Percentiles rank a stretch among this genome's conserved stretches.
These are phyloP conservation scores for Saussurea involucrata DNA, from an alignment of 129 eudicot species.

Conservation along the genomic window DNA sequence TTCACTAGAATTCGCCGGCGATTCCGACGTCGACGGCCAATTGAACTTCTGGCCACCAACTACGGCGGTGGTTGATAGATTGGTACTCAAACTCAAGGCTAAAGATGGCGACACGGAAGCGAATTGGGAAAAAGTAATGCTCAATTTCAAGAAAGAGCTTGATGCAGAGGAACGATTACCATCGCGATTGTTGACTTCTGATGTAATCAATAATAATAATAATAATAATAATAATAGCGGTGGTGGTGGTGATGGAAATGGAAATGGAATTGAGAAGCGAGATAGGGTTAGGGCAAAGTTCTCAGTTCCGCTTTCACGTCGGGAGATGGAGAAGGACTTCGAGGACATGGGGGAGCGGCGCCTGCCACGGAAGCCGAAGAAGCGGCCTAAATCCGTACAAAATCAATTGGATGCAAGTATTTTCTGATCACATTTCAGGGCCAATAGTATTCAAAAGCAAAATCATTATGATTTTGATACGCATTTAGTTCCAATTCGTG, in stretches of 20 bases:
- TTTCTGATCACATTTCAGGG: background rate
- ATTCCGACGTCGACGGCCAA: background rate
- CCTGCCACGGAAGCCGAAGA: slow-evolving; percentile 48
- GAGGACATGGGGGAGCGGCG: slow-evolving; percentile 28
- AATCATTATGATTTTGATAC: background rate
- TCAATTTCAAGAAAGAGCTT: background rate
- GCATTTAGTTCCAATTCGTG: background rate
- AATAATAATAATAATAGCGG: background rate
- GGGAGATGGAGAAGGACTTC: slow-evolving; percentile 62
- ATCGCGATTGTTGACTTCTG: background rate
- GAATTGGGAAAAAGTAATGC: background rate
- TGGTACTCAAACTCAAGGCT: background rate
- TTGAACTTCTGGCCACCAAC: background rate
- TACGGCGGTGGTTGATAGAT: background rate
- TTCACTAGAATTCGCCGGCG: background rate
- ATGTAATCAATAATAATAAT: background rate
- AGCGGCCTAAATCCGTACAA: slow-evolving; percentile 44
- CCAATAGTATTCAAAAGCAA: background rate
- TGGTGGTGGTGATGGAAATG: background rate
- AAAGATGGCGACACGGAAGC: background rate
- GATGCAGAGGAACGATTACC: background rate
- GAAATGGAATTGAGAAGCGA: background rate
- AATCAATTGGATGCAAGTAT: slow-evolving; percentile 47
- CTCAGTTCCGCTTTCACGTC: slow-evolving; percentile 35
- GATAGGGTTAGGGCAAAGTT: slow-evolving; percentile 11